Conservation (phyloP, 78 protist species). For the Creolimax fragrantissima region DNA sequence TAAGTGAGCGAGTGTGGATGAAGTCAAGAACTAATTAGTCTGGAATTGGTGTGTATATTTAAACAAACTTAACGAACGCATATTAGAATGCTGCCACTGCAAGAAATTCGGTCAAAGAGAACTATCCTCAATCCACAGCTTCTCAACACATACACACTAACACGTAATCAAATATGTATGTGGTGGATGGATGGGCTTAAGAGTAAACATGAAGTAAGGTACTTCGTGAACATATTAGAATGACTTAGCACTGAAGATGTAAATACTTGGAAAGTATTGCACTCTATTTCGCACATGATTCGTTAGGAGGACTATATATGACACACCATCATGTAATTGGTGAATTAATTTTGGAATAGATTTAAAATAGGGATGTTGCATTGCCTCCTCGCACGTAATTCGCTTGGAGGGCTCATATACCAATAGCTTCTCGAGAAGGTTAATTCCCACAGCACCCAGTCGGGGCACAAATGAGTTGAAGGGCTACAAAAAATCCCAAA, state of each 20-base stretch:
- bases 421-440: background rate
- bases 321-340: background rate
- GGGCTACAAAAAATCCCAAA: background rate
- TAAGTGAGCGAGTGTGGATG: background rate
- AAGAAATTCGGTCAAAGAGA: background rate
- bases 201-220: no score
- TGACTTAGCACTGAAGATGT: no score
- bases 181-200: no score
- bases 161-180: no score
- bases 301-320: no score
- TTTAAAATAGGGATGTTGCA: constrained; percentile 1
- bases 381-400: background rate
- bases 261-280: no score
- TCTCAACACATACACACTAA: no score
- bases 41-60: background rate
- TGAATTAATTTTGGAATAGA: background rate
- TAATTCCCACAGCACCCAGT: background rate
- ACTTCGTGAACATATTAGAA: no score
- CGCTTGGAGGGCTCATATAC: constrained; percentile 6
- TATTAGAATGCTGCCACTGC: background rate
- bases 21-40: background rate
- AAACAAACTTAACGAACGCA: background rate
- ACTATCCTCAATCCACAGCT: no score
- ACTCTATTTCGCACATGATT: no score
- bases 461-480: background rate